Percentiles rank a stretch among this genome's conserved stretches.
phyloP scores from a whole-genome alignment of 495 filamentous ascomycete species.

The Neurospora sp. region DNA sequence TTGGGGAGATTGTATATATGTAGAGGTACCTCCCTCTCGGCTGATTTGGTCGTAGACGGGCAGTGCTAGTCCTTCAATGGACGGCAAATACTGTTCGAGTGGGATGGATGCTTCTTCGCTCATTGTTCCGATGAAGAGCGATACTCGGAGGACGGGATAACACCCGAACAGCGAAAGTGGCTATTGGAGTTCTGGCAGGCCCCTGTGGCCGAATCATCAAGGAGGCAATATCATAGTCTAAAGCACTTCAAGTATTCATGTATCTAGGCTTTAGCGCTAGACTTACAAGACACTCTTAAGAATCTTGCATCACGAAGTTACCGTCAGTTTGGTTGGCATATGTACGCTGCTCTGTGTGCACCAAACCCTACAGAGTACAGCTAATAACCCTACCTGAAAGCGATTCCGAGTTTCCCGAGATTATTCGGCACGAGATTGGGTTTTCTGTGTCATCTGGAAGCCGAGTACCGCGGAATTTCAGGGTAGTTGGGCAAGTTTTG shows the following conservation, averaged over 20 bases:
- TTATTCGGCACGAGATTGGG: neutral
- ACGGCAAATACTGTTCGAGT: neutral
- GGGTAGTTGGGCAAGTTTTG: neutral
- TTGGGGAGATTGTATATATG: neutral
- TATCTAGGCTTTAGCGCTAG: neutral
- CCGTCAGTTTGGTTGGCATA: neutral
- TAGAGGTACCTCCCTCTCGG: neutral
- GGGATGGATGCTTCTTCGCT: neutral
- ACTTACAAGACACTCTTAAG: neutral
- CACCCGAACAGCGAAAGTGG: neutral
- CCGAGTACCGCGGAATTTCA: neutral
- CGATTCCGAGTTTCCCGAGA: neutral
- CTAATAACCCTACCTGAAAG: neutral
- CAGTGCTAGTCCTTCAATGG: neutral
- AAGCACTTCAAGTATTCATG: neutral
- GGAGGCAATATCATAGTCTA: neutral
- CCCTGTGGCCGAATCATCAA: neutral
- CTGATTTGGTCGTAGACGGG: neutral
- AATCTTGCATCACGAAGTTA: neutral
- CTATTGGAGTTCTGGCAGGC: neutral
- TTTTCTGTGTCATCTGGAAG: neutral
- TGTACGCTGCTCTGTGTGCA: neutral
- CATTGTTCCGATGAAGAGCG: neutral
- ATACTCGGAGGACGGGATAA: neutral
- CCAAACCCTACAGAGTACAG: neutral